These are phyloP conservation scores for Rubroshorea leprosula DNA, from an alignment of 345 rosid genomes.

Conservation along the genomic window DNA sequence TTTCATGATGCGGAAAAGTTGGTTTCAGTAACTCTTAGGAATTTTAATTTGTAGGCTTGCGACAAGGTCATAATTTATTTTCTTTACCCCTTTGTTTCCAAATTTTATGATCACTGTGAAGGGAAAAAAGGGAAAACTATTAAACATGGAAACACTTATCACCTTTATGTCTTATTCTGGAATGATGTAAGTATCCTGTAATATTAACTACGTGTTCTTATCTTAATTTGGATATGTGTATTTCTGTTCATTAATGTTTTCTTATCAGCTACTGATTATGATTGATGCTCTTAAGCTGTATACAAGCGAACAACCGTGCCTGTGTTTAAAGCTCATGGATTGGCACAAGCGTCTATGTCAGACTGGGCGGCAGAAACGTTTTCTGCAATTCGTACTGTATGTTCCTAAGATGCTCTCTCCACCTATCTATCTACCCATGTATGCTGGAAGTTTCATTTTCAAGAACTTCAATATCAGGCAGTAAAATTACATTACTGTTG, in stretches of 20 bases:
- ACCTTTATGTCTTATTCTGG: too few species aligned
- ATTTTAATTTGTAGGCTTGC: too few species aligned
- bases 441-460: constrained; percentile 4
- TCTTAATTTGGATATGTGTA: too few species aligned
- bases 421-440: neutral
- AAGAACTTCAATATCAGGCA: constrained; percentile 2
- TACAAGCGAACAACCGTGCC: constrained; percentile 88
- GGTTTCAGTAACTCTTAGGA: too few species aligned
- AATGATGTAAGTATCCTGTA: too few species aligned
- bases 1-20: too few species aligned
- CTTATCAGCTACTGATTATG: constrained; percentile 25
- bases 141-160: too few species aligned
- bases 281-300: constrained; percentile 42
- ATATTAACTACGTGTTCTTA: too few species aligned
- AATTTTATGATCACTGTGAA: too few species aligned
- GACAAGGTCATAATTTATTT: too few species aligned
- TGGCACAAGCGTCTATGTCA: constrained; percentile 87
- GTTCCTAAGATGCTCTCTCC: constrained; percentile 26
- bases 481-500: constrained; percentile 1
- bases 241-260: constrained; percentile 10
- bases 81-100: too few species aligned
- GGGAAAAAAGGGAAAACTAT: too few species aligned
- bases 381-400: constrained; percentile 90
- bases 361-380: constrained; percentile 92
- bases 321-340: constrained; percentile 78